These are phyloP conservation scores for Aspergillus carbonarius DNA, from an alignment of 2,329 filamentous ascomycete species.

Conservation along the genomic window DNA sequence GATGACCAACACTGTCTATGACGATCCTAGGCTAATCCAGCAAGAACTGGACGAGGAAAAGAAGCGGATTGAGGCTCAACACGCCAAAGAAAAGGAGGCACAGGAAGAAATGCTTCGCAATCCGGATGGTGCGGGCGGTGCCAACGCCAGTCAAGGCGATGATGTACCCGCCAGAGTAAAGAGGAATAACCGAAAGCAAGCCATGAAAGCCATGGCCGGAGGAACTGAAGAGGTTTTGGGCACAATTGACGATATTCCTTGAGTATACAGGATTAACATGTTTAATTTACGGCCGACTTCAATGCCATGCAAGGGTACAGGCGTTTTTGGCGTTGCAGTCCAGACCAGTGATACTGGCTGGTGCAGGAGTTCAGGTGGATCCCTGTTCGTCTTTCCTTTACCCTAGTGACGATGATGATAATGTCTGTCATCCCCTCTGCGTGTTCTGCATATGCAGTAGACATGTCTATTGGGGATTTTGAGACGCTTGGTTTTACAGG, in stretches of 20 bases:
- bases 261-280: conserved; percentile 7
- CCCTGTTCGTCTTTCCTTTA: background rate
- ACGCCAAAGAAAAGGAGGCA: conserved; percentile 45
- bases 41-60: conserved; percentile 47
- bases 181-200: conserved; percentile 31
- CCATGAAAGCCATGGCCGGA: conserved; percentile 27
- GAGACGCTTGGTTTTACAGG: background rate
- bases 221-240: conserved; percentile 44
- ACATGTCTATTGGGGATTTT: background rate
- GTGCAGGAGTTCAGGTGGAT: conserved; percentile 3
- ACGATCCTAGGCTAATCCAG: conserved; percentile 42
- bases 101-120: conserved; percentile 46
- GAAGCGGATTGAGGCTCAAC: conserved; percentile 47
- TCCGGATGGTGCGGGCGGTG: conserved; percentile 35
- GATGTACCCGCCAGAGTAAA: conserved; percentile 32
- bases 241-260: conserved; percentile 38
- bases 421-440: background rate
- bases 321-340: conserved; percentile 10
- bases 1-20: conserved; percentile 47
- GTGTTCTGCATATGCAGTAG: background rate
- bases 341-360: background rate
- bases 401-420: background rate
- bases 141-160: conserved; percentile 24
- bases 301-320: conserved; percentile 1
- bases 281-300: conserved; percentile 4